phyloP scores from a whole-genome alignment of 768 basidiomycete species.

The Pluteus cervinus region DNA sequence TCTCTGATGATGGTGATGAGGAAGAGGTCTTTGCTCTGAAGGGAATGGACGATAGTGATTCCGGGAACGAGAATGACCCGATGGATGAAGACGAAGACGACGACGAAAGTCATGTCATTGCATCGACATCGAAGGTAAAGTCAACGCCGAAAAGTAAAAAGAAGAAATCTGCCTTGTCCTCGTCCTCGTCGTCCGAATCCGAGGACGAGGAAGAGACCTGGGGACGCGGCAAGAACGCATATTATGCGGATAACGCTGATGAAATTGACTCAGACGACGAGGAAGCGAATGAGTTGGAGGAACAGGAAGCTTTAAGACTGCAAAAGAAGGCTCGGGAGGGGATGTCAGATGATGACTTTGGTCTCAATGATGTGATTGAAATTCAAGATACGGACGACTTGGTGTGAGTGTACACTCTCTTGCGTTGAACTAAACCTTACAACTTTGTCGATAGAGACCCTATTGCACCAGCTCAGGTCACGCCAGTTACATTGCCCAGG shows the following conservation, averaged over 20 bases:
- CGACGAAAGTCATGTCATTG: conserved; percentile 28
- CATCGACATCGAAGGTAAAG: conserved; percentile 22
- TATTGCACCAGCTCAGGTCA: conserved; percentile 29
- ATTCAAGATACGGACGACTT: conserved; percentile 19
- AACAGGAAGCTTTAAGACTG: conserved; percentile 76
- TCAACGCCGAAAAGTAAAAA: conserved; percentile 22
- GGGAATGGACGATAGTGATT: conserved; percentile 47
- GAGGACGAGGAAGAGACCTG: conserved; percentile 66
- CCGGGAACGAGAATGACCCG: conserved; percentile 34
- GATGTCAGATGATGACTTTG: conserved; percentile 79
- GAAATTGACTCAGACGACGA: conserved; percentile 82
- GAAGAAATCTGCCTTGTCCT: conserved; percentile 11
- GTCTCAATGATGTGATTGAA: conserved; percentile 59
- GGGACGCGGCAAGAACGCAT: conserved; percentile 75
- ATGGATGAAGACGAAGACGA: conserved; percentile 23
- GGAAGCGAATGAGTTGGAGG: conserved; percentile 83
- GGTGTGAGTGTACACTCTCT: conserved; percentile 23
- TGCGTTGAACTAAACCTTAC: neutral
- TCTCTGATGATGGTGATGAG: conserved; percentile 53
- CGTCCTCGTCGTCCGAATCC: conserved; percentile 22
- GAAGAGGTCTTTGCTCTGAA: conserved; percentile 80
- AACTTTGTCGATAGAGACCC: conserved; percentile 24
- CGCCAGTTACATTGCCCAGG: conserved; percentile 33
- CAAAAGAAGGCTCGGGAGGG: conserved; percentile 70
- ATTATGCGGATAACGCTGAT: conserved; percentile 83